Conservation (phyloP, 2,329 filamentous ascomycete species). For the Epichloe aotearoae region DNA sequence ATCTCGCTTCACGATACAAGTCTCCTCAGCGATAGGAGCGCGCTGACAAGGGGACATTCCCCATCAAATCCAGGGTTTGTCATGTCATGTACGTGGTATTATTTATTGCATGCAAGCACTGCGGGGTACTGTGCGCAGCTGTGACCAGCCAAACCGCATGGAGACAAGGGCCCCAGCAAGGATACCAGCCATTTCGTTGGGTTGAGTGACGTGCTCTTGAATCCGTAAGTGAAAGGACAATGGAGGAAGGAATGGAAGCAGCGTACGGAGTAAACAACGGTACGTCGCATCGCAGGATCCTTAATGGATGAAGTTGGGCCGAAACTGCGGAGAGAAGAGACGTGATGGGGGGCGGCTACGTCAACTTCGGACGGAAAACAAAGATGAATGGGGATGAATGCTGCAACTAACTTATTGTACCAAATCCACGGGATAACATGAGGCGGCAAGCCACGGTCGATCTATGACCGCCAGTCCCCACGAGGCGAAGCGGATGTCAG, state of each 20-base stretch:
- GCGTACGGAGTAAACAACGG: neutral
- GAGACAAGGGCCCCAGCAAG: neutral
- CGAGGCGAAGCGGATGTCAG: no score
- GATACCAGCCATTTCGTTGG: no score
- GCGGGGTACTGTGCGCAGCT: neutral
- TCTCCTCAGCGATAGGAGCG: no score
- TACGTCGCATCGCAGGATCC: neutral
- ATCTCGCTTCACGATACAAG: neutral
- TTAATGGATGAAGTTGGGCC: neutral
- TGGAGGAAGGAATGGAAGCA: neutral
- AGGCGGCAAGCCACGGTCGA: neutral
- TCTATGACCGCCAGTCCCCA: neutral
- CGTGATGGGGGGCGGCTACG: neutral
- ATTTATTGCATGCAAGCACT: neutral
- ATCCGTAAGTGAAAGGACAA: neutral
- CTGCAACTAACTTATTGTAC: neutral
- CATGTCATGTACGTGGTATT: neutral
- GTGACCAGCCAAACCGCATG: neutral
- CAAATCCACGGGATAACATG: neutral
- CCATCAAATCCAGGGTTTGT: neutral
- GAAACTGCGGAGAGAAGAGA: constrained; percentile 5
- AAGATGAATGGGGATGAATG: neutral
- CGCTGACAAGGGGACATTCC: no score
- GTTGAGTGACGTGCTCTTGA: no score
- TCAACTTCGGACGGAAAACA: neutral